Evolutionary conservation across 2,329 filamentous ascomycete species (phyloP), one percentile per base, ranked within the genome.

Genomic region (Colletotrichum tropicicola): DNA sequence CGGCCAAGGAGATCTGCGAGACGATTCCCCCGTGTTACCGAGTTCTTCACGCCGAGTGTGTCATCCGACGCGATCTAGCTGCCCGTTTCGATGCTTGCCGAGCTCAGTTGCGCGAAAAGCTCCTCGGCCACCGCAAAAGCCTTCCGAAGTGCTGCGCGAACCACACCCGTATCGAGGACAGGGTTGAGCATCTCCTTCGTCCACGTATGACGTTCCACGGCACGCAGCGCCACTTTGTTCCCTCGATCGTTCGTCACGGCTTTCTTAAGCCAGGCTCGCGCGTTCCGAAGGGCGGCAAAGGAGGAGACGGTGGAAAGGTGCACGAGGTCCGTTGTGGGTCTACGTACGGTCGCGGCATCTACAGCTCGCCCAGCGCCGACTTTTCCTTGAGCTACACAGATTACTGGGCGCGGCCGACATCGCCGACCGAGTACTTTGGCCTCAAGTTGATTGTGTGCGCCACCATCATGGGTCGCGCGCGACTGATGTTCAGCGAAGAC

Each of bases 381-480:
- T 83, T 80, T 60, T 73, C 80, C 6, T 70, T 82, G 1, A 63
- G 55, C 3, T 83, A 80, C 67, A 72, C 75, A 13, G 70, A 70
- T 10, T 62, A 65, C n/a, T 63, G 67, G n/a, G 71, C 68, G 30
- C 71, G 73, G 49, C 67, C 66, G 30, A 79, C 75, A 1, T 68
- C 71, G 15, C 48, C 72, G 0, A 69, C 71, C 13, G 68, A 77
- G 23, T 73, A 78, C 28, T 76, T 75, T 30, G 77, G 79, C 3
- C 66, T 81, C 48, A 78, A 81, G 48, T 70, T 84, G 4, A 69
- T 83, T 19, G 78, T 82, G 7, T 84, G 81, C 69, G 81, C 81
- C 1, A 80, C 76, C 4, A 60, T 84, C 43, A 83, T 84, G 80
- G 82, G 81, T 2, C 72, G 79, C 2, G 65, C 77, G 1, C 68